A percentile compares a stretch with the other conserved stretches of the same genome.
phyloP scores from a whole-genome alignment of 140 eudicot genomes.

The Anethum foeniculum region DNA sequence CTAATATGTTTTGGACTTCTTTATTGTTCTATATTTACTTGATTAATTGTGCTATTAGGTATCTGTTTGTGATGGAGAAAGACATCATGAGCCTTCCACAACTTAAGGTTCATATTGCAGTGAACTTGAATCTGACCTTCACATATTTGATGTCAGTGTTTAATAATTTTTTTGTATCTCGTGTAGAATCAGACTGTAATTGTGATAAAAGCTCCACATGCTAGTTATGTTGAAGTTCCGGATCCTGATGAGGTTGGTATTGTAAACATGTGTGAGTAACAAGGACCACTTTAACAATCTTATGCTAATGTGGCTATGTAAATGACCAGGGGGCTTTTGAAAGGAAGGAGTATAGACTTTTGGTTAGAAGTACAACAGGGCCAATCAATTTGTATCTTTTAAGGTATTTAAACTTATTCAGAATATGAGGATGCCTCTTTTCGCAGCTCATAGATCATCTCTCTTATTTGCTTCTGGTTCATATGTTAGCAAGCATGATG shows the following conservation, averaged over 20 bases:
- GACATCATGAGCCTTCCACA: conserved; percentile 59
- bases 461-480: conserved; percentile 7
- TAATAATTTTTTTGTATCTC: conserved; percentile 1
- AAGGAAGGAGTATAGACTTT: conserved; percentile 44
- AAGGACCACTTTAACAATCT: background rate
- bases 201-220: conserved; percentile 63
- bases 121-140: background rate
- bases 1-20: background rate
- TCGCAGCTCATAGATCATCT: background rate
- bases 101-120: conserved; percentile 39
- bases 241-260: conserved; percentile 73
- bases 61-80: conserved; percentile 51
- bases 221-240: conserved; percentile 68
- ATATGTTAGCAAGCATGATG: conserved; percentile 30
- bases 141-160: background rate
- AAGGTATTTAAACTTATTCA: conserved; percentile 35
- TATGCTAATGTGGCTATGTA: conserved; percentile 16
- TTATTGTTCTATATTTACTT: background rate
- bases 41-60: conserved; percentile 35
- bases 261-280: background rate
- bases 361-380: conserved; percentile 60
- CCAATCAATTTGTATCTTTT: conserved; percentile 56
- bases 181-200: conserved; percentile 61
- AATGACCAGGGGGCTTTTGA: conserved; percentile 40
- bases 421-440: conserved; percentile 10